Conservation (phyloP, 805 yeast species). For the Ogataea methanolica region DNA sequence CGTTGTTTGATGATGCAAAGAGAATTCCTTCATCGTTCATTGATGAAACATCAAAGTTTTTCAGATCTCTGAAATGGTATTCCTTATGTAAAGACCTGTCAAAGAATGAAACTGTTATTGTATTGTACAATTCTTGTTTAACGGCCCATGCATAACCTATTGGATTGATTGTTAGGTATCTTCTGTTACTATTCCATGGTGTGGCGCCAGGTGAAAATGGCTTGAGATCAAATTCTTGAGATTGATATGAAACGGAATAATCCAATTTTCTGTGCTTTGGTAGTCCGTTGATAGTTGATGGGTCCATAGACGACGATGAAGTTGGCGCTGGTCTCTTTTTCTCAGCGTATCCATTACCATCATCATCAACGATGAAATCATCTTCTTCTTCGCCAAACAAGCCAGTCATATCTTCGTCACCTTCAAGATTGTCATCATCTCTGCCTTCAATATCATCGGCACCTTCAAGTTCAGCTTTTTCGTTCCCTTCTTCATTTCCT, state of each 20-base stretch:
- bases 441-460: constrained; percentile 17
- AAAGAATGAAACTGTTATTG: constrained; percentile 84
- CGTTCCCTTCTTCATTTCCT: constrained; percentile 12
- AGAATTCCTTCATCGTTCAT: constrained; percentile 63
- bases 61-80: constrained; percentile 78
- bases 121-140: constrained; percentile 51
- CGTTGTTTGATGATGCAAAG: constrained; percentile 40
- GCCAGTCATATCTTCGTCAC: constrained; percentile 30
- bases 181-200: constrained; percentile 65
- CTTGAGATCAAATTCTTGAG: constrained; percentile 31
- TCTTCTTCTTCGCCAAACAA: constrained; percentile 37
- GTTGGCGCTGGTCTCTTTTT: constrained; percentile 11
- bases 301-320: background rate
- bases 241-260: background rate
- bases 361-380: constrained; percentile 62
- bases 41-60: constrained; percentile 69
- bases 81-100: constrained; percentile 73
- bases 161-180: constrained; percentile 77
- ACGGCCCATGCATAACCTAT: constrained; percentile 83
- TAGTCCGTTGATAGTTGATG: constrained; percentile 3
- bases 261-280: constrained; percentile 6
- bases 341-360: constrained; percentile 38
- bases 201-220: constrained; percentile 89
- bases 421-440: constrained; percentile 13
- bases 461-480: constrained; percentile 18